These are phyloP conservation scores for Phytophthora meadii DNA, from an alignment of 352 stramenopile genomes.

Conservation along the genomic window DNA sequence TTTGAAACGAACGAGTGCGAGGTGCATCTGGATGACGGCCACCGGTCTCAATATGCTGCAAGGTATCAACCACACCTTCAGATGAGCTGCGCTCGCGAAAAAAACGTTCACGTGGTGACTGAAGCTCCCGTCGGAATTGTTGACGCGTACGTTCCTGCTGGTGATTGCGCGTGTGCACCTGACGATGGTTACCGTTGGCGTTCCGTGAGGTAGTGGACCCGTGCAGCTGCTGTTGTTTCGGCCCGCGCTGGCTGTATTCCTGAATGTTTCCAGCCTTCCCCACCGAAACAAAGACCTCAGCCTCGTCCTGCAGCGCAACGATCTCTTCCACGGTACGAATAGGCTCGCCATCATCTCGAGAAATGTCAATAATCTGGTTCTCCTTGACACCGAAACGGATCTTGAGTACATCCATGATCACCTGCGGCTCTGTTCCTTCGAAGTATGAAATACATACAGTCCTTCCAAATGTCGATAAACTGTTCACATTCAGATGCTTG, in stretches of 20 bases:
- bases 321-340: constrained; percentile 59
- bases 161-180: constrained; percentile 23
- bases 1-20: constrained; percentile 60
- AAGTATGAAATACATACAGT: constrained; percentile 85
- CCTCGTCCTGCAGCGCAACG: constrained; percentile 58
- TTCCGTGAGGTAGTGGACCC: constrained; percentile 14
- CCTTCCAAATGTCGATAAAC: constrained; percentile 78
- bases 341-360: constrained; percentile 70
- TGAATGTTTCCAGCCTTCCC: constrained; percentile 84
- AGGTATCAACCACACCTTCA: constrained; percentile 51
- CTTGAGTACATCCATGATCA: constrained; percentile 80
- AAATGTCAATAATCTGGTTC: constrained; percentile 84
- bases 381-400: constrained; percentile 79
- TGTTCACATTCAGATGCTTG: constrained; percentile 83
- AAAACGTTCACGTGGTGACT: constrained; percentile 46
- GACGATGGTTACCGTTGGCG: constrained; percentile 28
- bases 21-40: constrained; percentile 33
- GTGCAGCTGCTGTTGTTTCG: constrained; percentile 35
- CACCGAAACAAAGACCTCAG: constrained; percentile 78
- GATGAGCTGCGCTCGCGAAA: constrained; percentile 64
- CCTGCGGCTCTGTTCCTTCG: constrained; percentile 74
- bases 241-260: constrained; percentile 40
- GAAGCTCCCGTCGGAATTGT: constrained; percentile 31
- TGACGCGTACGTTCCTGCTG: constrained; percentile 41
- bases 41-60: constrained; percentile 43